phyloP scores from a whole-genome alignment of 345 rosid species.

The Schrenkiella parvula region DNA sequence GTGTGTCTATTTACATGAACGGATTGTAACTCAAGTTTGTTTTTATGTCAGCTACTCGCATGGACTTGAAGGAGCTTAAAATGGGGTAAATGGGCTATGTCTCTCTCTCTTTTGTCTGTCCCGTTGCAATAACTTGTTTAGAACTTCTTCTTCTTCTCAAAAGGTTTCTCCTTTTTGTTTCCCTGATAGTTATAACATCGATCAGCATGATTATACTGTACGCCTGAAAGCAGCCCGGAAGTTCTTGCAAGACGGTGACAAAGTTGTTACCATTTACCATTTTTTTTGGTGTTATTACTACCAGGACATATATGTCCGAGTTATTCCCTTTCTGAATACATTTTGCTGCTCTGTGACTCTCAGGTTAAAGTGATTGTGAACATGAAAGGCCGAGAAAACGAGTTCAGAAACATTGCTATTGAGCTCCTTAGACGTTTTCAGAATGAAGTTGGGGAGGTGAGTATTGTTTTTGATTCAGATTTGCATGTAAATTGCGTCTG shows the following conservation, averaged over 20 bases:
- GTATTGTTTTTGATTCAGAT: not conserved
- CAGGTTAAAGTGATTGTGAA: conserved; percentile 93
- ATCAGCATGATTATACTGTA: conserved; percentile 88
- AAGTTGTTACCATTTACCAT: conserved; percentile 40
- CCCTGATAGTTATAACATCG: conserved; percentile 71
- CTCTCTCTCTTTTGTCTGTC: not conserved
- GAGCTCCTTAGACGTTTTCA: conserved; percentile 80
- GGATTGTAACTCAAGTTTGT: conserved; percentile 36
- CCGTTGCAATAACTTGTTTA: not conserved
- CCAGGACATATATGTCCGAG: not conserved
- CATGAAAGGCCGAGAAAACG: conserved; percentile 91
- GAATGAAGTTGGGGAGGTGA: conserved; percentile 88
- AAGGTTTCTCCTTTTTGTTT: conserved; percentile 23
- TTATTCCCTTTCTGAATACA: not conserved
- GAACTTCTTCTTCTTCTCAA: conserved; percentile 5
- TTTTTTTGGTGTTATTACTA: not conserved
- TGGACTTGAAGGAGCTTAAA: conserved; percentile 85
- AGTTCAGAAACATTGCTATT: conserved; percentile 82
- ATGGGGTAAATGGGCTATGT: conserved; percentile 60
- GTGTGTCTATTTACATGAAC: conserved; percentile 8
- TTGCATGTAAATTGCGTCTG: not conserved
- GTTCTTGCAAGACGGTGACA: conserved; percentile 87
- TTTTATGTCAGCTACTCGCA: conserved; percentile 55
- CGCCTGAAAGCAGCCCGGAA: conserved; percentile 81
- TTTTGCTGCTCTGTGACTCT: conserved; percentile 10